Evolutionary conservation across 2,329 filamentous ascomycete genomes (phyloP).

Genomic region (Trichoderma sp.): DNA sequence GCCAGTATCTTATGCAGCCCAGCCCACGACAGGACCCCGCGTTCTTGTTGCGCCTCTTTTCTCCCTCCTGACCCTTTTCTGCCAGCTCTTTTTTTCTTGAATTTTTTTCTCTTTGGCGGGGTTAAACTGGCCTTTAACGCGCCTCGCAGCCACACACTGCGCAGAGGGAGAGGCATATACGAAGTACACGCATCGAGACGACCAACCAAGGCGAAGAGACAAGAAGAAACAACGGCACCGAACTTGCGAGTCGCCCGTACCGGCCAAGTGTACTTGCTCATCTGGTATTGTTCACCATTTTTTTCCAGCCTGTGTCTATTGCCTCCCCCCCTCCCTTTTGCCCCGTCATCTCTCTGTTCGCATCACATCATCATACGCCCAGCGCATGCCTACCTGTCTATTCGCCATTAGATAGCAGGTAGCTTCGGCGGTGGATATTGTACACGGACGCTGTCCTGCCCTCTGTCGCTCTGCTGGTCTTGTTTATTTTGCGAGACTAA

Average conservation of each 20-base stretch:
- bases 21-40: conserved; percentile 23
- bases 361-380: conserved; percentile 13
- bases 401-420: neutral
- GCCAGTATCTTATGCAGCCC: conserved; percentile 1
- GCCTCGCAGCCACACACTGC: conserved; percentile 21
- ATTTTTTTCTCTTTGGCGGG: conserved; percentile 26
- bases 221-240: conserved; percentile 4
- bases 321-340: neutral
- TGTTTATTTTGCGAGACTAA: conserved; percentile 21
- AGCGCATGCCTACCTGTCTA: neutral
- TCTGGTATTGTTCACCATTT: conserved; percentile 6
- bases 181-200: conserved; percentile 8
- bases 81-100: conserved; percentile 22
- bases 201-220: neutral
- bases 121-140: conserved; percentile 23
- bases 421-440: conserved; percentile 15
- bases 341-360: neutral
- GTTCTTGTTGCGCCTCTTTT: conserved; percentile 24
- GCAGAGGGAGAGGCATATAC: conserved; percentile 3
- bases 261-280: conserved; percentile 8
- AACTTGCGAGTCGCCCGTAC: neutral
- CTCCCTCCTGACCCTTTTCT: conserved; percentile 6
- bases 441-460: conserved; percentile 1
- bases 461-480: neutral
- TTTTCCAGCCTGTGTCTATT: neutral